These are phyloP conservation scores for Balansia obtecta DNA, from an alignment of 2,329 filamentous ascomycete genomes.

Conservation along the genomic window DNA sequence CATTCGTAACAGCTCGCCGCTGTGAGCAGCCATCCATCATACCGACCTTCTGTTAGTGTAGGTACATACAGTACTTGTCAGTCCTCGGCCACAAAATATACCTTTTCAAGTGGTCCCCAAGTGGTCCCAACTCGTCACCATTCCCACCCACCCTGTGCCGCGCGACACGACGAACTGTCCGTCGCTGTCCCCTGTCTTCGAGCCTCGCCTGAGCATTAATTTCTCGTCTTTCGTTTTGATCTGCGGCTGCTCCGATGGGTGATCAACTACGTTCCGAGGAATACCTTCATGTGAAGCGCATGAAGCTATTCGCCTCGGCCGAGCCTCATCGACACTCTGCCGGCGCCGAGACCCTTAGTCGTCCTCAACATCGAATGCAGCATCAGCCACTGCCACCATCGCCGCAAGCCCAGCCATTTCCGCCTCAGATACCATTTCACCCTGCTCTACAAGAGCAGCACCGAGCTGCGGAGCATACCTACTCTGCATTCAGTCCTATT, in stretches of 20 bases:
- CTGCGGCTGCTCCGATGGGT: constrained; percentile 8
- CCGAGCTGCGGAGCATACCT: background rate
- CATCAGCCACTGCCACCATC: background rate
- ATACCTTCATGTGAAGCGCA: constrained; percentile 12
- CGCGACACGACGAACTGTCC: background rate
- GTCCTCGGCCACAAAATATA: background rate
- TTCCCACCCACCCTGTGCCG: too few species aligned
- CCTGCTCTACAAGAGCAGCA: background rate
- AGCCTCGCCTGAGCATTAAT: background rate
- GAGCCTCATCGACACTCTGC: background rate
- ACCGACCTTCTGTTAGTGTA: too few species aligned
- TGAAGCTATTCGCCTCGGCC: constrained; percentile 9
- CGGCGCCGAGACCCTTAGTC: background rate
- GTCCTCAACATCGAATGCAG: background rate
- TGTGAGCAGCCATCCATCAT: background rate
- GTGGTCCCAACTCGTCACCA: background rate
- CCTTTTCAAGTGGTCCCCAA: background rate
- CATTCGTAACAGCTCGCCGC: background rate
- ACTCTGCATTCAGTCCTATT: background rate
- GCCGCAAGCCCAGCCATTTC: background rate
- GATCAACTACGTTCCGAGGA: constrained; percentile 6
- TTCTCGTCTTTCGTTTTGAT: background rate
- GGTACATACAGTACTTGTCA: background rate
- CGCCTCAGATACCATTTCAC: background rate
- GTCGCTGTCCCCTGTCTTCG: background rate